phyloP scores from a whole-genome alignment of 176 grass and related monocot genomes.

The Bromus sterilis region DNA sequence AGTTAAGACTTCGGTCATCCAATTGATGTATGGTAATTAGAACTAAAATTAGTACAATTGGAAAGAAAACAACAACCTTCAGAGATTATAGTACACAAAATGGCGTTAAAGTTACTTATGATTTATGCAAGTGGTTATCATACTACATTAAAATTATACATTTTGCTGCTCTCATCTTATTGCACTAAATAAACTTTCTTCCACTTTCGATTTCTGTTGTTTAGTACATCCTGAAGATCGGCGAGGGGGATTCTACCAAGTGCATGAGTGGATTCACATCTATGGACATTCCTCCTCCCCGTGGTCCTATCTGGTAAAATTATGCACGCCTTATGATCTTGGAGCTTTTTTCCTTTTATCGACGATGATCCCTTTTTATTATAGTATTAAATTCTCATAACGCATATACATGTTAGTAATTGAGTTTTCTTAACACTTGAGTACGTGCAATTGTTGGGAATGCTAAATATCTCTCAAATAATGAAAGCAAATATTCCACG shows the following conservation, averaged over 20 bases:
- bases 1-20: not conserved
- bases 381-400: not conserved
- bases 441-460: not conserved
- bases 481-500: not conserved
- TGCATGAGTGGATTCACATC: conserved; percentile 92
- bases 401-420: not conserved
- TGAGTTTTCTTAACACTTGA: not conserved
- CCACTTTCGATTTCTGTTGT: not conserved
- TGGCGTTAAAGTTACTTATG: not conserved
- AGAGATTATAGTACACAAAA: not conserved
- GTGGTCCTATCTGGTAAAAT: conserved; percentile 74
- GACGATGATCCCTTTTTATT: too few species aligned
- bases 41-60: not conserved
- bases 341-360: not conserved
- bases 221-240: conserved; percentile 71
- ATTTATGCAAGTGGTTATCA: not conserved
- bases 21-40: not conserved
- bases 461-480: not conserved
- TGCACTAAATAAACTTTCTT: not conserved
- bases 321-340: not conserved
- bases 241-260: conserved; percentile 39
- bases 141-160: not conserved
- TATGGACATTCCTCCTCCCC: conserved; percentile 72
- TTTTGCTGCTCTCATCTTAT: not conserved
- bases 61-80: not conserved